Conservation (phyloP, 2,329 filamentous ascomycete genomes). For the Gnomoniopsis smithogilvyi region DNA sequence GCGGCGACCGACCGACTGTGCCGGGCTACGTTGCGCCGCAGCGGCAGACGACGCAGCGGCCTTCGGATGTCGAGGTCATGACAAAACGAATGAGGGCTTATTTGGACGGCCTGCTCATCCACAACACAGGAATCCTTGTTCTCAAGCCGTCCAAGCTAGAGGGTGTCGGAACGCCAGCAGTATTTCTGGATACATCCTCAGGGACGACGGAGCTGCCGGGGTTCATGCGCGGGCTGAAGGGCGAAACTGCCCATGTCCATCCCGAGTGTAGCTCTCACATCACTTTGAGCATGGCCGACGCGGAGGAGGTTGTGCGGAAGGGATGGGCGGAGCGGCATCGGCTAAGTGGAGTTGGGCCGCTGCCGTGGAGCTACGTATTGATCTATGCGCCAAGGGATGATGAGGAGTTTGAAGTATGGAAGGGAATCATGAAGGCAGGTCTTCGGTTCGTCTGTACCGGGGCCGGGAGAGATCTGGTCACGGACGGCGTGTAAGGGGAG, state of each 20-base stretch:
- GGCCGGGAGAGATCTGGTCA: conserved; percentile 1
- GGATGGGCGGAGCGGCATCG: conserved; percentile 40
- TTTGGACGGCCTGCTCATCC: conserved; percentile 21
- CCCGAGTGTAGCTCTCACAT: conserved; percentile 36
- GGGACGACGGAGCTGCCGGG: not conserved
- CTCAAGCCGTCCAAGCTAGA: conserved; percentile 29
- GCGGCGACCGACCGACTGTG: conserved; percentile 28
- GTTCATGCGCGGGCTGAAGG: conserved; percentile 19
- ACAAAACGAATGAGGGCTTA: conserved; percentile 24
- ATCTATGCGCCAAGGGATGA: conserved; percentile 38
- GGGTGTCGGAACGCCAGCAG: conserved; percentile 26
- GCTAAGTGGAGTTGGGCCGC: conserved; percentile 27
- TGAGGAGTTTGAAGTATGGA: conserved; percentile 32
- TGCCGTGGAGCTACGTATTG: conserved; percentile 36
- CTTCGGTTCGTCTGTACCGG: conserved; percentile 13
- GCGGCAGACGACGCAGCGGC: conserved; percentile 30
- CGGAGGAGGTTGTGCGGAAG: conserved; percentile 28
- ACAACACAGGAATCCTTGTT: conserved; percentile 28
- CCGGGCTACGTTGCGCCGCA: conserved; percentile 35
- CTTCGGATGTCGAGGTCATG: conserved; percentile 12
- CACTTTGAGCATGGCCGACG: conserved; percentile 35
- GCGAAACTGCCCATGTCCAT: conserved; percentile 38
- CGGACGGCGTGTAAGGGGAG: not conserved
- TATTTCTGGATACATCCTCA: conserved; percentile 24
- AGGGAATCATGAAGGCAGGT: conserved; percentile 20